Evolutionary conservation across 805 yeast genomes (phyloP).

Genomic region (Sugiyamaella americana): DNA sequence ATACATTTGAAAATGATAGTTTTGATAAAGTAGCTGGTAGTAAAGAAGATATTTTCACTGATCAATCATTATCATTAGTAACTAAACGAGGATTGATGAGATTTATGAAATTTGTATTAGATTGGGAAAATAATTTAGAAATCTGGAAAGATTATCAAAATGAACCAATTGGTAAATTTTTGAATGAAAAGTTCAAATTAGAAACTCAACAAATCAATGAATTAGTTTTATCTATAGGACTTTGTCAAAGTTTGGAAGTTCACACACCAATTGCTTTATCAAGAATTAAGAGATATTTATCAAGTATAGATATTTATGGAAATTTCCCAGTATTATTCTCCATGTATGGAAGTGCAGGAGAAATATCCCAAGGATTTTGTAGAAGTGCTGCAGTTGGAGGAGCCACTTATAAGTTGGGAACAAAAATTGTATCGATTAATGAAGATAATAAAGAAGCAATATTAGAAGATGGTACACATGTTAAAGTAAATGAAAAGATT

Average conservation of each 20-base stretch:
- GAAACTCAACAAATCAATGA: conserved; percentile 74
- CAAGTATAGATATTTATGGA: conserved; percentile 87
- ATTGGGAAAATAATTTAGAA: conserved; percentile 47
- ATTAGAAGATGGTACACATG: conserved; percentile 59
- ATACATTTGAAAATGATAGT: conserved; percentile 87
- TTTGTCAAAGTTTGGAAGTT: conserved; percentile 56
- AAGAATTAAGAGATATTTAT: conserved; percentile 74
- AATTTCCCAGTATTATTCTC: conserved; percentile 88
- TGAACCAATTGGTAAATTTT: conserved; percentile 52
- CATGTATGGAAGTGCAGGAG: conserved; percentile 95
- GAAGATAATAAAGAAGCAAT: conserved; percentile 57
- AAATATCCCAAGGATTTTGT: conserved; percentile 92
- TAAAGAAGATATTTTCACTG: conserved; percentile 90
- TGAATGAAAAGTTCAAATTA: conserved; percentile 61
- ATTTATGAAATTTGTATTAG: conserved; percentile 79
- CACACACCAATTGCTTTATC: conserved; percentile 69
- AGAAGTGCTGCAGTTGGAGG: conserved; percentile 98
- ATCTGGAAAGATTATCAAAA: conserved; percentile 52
- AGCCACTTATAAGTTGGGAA: conserved; percentile 80
- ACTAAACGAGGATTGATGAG: conserved; percentile 85
- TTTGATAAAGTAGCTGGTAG: conserved; percentile 82
- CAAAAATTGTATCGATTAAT: conserved; percentile 54
- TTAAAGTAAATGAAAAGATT: conserved; percentile 72
- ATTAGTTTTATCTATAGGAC: conserved; percentile 78
- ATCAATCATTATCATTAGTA: conserved; percentile 64